Percentiles rank a stretch among this genome's conserved stretches.
Conservation (phyloP, 2,329 filamentous ascomycete species). For the Mycogone perniciosa region DNA sequence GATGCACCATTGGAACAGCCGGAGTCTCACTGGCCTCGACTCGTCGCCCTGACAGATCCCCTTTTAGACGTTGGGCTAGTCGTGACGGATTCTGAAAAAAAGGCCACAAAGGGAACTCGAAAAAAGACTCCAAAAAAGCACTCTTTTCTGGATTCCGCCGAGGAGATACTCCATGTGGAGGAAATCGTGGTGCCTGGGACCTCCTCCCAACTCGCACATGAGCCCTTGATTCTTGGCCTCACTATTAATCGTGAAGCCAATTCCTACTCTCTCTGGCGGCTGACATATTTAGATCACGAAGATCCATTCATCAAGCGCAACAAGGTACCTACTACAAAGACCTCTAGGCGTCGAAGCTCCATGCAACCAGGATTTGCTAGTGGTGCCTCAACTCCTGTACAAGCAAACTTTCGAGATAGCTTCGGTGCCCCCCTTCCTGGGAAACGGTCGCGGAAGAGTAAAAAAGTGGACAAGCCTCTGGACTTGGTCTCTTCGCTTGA, state of each 20-base stretch:
- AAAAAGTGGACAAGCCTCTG: constrained; percentile 44
- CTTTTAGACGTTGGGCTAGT: constrained; percentile 80
- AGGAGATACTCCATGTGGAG: constrained; percentile 81
- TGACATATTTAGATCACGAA: constrained; percentile 68
- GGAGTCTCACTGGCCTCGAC: constrained; percentile 60
- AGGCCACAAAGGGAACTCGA: constrained; percentile 20
- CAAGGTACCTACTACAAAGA: constrained; percentile 40
- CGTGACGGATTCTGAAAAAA: constrained; percentile 51
- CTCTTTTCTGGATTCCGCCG: constrained; percentile 62
- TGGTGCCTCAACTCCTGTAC: constrained; percentile 70
- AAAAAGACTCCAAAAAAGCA: constrained; percentile 36
- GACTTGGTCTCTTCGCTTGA: constrained; percentile 68
- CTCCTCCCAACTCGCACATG: constrained; percentile 29
- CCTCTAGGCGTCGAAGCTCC: constrained; percentile 52
- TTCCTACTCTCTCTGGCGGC: constrained; percentile 78
- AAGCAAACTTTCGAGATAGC: constrained; percentile 67
- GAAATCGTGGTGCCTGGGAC: constrained; percentile 51
- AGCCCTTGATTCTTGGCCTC: constrained; percentile 64
- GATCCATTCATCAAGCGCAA: constrained; percentile 45
- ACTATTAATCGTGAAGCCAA: constrained; percentile 73
- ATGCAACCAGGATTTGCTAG: constrained; percentile 64
- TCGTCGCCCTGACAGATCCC: constrained; percentile 82
- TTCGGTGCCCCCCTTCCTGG: constrained; percentile 55
- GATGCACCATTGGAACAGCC: constrained; percentile 46
- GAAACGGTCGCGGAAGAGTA: constrained; percentile 48